Base-by-base conservation (phyloP, 1,284 basidiomycete species). In the Kalmanozyma brasiliensis region DNA sequence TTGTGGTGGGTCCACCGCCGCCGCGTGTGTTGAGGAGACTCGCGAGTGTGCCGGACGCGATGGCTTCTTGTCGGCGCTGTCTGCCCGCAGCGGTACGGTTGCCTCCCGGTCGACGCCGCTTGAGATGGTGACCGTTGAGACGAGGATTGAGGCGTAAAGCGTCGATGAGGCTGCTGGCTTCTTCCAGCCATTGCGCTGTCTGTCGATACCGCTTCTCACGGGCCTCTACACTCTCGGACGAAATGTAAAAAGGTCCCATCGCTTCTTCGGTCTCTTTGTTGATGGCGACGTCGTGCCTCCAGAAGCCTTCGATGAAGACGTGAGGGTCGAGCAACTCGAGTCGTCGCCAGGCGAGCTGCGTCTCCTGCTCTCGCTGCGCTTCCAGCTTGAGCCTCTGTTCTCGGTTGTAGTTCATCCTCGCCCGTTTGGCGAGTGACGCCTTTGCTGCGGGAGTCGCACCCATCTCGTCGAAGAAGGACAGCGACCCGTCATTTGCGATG, bases 151-250 rank as follows among this genome's bases (percentile, higher is more conserved):
- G 88, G 43, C 94, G 86, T 83, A 94, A 97, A 76, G 88, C 89
- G 69, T 96, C 93, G 14, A 96, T 86, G 45, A 98, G 85, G 59
- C 88, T 90, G 71, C 91, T 90, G 0, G 93, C 92, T 73, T 92
- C 88, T 24, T 90, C 82, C 62, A 96, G 84, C 90, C 94, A 98
- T 41, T 85, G 82, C 32, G 83, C 81, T 40, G 84, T 74, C 8
- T 85, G 74, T 9, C 85, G 72, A 19, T 67, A 52, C 16, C 61
- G 49, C 38, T 62, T 62, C 14, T 58, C 61, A 10, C 59, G 57
- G 10, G 69, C 51, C 2, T 47, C 49, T 11, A 16, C 34, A 5
- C 38, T 47, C 20, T 71, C 64, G 10, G 13, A 20, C 4, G 61
- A 36, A 17, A 16, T 10, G 43, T 61, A 64, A n/a, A 57, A 40